Conservation (phyloP, 2,329 filamentous ascomycete species). For the Ophiostoma quercus region DNA sequence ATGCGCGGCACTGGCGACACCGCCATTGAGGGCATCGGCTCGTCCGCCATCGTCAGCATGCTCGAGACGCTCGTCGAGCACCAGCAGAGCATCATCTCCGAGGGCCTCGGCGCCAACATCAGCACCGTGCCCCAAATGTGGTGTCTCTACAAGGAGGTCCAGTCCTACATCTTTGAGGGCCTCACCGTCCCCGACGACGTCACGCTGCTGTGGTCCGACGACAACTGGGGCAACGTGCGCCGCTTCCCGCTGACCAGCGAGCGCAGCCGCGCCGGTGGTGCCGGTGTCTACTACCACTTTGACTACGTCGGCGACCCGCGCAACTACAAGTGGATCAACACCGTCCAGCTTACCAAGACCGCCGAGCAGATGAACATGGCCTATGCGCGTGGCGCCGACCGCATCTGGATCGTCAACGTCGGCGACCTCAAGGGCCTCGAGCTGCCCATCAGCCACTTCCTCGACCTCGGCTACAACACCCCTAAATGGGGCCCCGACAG, state of each 20-base stretch:
- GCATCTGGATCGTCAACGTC: slow-evolving; percentile 64
- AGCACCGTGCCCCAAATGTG: slow-evolving; percentile 60
- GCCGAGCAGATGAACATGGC: slow-evolving; percentile 57
- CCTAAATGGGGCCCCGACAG: slow-evolving; percentile 50
- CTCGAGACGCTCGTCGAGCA: slow-evolving; percentile 56
- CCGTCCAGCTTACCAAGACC: slow-evolving; percentile 56
- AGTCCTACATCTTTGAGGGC: slow-evolving; percentile 61
- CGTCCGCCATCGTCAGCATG: slow-evolving; percentile 52
- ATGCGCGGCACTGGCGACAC: slow-evolving; percentile 69
- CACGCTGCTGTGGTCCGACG: slow-evolving; percentile 63
- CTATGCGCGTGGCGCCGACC: slow-evolving; percentile 52
- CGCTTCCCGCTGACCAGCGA: slow-evolving; percentile 57
- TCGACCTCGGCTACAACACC: slow-evolving; percentile 63
- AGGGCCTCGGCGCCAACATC: slow-evolving; percentile 49
- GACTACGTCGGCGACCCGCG: slow-evolving; percentile 48
- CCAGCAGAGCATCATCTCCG: slow-evolving; percentile 54
- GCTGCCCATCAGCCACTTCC: slow-evolving; percentile 61
- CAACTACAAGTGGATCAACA: slow-evolving; percentile 58
- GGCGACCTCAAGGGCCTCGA: slow-evolving; percentile 61
- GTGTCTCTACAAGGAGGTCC: slow-evolving; percentile 71
- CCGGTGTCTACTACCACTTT: slow-evolving; percentile 61
- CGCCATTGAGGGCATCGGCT: slow-evolving; percentile 50
- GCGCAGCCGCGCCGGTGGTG: slow-evolving; percentile 54
- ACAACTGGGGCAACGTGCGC: slow-evolving; percentile 63
- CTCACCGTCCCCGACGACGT: slow-evolving; percentile 60